Base-by-base conservation (phyloP, 192 early-diverging fungal genomes). In the Coemansia pectinata region DNA sequence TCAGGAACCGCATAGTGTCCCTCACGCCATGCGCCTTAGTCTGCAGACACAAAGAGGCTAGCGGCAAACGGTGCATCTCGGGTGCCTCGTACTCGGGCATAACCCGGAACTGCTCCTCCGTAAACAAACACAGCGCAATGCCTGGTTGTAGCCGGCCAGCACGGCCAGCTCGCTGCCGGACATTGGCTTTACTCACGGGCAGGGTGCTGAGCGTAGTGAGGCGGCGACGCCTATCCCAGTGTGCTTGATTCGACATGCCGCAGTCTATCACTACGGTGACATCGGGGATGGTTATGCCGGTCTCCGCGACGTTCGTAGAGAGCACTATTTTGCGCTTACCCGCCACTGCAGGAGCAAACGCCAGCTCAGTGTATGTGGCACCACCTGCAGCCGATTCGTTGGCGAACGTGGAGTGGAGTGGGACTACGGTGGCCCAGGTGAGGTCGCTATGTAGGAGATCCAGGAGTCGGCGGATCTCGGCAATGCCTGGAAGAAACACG, bases 271-370 rank as follows among this genome's bases (percentile, higher is more conserved):
- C 90, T 44, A 88, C 81, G 1, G 88, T 87, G 33, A 92, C 72
- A 25, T 90, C 90, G n/a, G 94, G 90, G 40, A 87, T 89, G 8
- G 71, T 76, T 57, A 80, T 78, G 25, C 79, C 70, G 3, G 74
- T 74, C 39, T 96, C 95, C 0, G 94, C 94, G 31, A 95, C 90
- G 52, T 96, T 96, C 25, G 95, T 96, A 0, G 95, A 85, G 1
- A 98, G 86, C 7, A 98, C 86, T 0, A 95, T 86, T 72, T 95
- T 96, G n/a, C 96, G 85, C 2, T 83, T 82, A 15, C 85, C 82
- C 0, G 85, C 65, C 0, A 86, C 79, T 0, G 47, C 57, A 5
- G 69, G 42, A 2, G 63, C 66, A 70, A 85, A 85, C 8, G 78
- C 83, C 39, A 64, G 64, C 69, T 88, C 88, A 67, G 86, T 4